These are phyloP conservation scores for Fusarium sp. DNA, from an alignment of 2,329 filamentous ascomycete species.

Conservation along the genomic window DNA sequence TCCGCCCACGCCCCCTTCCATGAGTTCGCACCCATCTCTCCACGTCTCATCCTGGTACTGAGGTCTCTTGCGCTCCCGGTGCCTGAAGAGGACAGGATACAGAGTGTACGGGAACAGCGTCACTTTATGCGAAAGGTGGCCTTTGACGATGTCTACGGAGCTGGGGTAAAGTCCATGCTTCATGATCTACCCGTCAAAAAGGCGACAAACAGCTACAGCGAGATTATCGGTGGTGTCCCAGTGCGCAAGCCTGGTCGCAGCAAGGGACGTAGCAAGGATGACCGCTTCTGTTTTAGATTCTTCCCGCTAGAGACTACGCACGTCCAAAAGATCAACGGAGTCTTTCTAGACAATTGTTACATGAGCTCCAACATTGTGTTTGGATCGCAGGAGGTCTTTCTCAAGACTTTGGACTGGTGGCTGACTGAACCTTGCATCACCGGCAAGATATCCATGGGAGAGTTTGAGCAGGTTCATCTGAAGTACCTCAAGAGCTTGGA, in stretches of 20 bases:
- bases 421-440: neutral
- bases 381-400: neutral
- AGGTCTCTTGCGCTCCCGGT: constrained; percentile 34
- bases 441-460: neutral
- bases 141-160: neutral
- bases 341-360: constrained; percentile 4
- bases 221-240: neutral
- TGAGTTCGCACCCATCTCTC: constrained; percentile 47
- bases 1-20: constrained; percentile 34
- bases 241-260: neutral
- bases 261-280: neutral
- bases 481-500: neutral
- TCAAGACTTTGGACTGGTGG: neutral
- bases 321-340: neutral
- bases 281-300: constrained; percentile 12
- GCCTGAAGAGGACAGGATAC: constrained; percentile 37
- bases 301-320: neutral
- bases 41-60: constrained; percentile 45
- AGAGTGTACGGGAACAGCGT: neutral
- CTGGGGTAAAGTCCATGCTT: neutral
- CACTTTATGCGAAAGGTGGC: neutral
- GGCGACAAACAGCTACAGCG: constrained; percentile 4
- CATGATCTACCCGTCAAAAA: constrained; percentile 7
- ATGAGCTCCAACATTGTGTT: neutral
- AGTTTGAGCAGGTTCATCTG: neutral